These are phyloP conservation scores for Zalaria obscura DNA, from an alignment of 2,329 filamentous ascomycete species.

Conservation along the genomic window DNA sequence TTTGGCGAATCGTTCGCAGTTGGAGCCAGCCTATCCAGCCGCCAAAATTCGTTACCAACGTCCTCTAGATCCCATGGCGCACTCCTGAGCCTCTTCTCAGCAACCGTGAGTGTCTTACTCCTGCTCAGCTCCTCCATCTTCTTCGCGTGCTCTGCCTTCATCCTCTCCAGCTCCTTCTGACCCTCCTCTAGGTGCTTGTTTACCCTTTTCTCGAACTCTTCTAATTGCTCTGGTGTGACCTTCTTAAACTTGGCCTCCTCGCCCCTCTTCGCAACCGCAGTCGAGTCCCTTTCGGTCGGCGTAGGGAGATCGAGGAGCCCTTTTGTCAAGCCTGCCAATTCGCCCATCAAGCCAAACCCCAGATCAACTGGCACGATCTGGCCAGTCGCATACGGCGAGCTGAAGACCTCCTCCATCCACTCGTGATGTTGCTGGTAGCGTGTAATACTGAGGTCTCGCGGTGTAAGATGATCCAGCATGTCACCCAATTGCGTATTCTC, in stretches of 20 bases:
- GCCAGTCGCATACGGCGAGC: constrained; percentile 71
- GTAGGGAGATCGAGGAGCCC: constrained; percentile 61
- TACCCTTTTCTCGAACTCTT: constrained; percentile 72
- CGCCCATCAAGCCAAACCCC: constrained; percentile 64
- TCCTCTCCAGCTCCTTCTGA: constrained; percentile 67
- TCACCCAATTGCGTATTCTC: constrained; percentile 82
- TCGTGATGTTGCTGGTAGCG: constrained; percentile 92
- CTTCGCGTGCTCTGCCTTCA: constrained; percentile 67
- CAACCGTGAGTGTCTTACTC: constrained; percentile 53
- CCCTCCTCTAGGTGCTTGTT: constrained; percentile 57
- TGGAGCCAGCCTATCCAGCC: constrained; percentile 40
- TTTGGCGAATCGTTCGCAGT: constrained; percentile 18
- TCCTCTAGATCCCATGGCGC: constrained; percentile 43
- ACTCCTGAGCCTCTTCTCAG: constrained; percentile 62
- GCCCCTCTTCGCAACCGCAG: constrained; percentile 16
- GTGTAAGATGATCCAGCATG: constrained; percentile 77
- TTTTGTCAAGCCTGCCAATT: constrained; percentile 66
- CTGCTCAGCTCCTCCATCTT: constrained; percentile 62
- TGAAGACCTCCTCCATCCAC: constrained; percentile 97
- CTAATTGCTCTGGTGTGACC: constrained; percentile 61
- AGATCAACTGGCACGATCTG: constrained; percentile 82
- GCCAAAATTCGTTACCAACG: constrained; percentile 46
- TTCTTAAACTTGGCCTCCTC: constrained; percentile 23
- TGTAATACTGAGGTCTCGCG: constrained; percentile 72
- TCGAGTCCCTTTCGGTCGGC: constrained; percentile 5